Evolutionary conservation across 495 filamentous ascomycete species (phyloP).

Genomic region (Aspergillus funiculosus): DNA sequence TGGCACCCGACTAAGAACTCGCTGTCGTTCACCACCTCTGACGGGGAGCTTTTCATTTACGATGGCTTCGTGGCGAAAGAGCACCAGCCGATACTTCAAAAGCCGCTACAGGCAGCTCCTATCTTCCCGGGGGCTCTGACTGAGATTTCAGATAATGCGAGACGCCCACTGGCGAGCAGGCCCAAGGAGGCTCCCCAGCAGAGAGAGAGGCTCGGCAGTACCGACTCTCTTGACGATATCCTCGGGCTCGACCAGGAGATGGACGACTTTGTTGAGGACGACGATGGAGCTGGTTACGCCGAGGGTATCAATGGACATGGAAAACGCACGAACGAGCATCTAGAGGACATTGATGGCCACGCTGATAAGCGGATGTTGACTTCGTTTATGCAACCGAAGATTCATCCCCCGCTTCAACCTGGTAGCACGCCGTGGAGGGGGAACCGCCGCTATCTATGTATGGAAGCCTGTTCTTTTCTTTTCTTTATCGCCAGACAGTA

Average conservation of each 20-base stretch:
- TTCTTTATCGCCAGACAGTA: slow-evolving; percentile 2
- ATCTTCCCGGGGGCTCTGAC: slow-evolving; percentile 75
- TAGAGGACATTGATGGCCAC: slow-evolving; percentile 42
- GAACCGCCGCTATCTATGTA: slow-evolving; percentile 85
- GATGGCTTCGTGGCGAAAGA: slow-evolving; percentile 69
- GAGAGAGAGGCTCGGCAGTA: slow-evolving; percentile 41
- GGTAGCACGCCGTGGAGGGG: slow-evolving; percentile 94
- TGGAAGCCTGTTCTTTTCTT: slow-evolving; percentile 5
- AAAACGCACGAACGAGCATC: slow-evolving; percentile 52
- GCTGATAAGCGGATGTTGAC: slow-evolving; percentile 59
- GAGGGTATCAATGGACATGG: slow-evolving; percentile 57
- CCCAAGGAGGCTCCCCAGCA: slow-evolving; percentile 44
- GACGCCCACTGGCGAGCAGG: slow-evolving; percentile 50
- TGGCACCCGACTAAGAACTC: slow-evolving; percentile 92
- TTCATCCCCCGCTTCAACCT: slow-evolving; percentile 82
- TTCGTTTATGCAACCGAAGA: slow-evolving; percentile 54
- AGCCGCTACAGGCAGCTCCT: slow-evolving; percentile 66
- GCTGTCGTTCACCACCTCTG: slow-evolving; percentile 80
- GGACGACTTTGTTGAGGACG: slow-evolving; percentile 86
- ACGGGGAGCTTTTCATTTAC: slow-evolving; percentile 88
- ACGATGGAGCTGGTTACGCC: slow-evolving; percentile 89
- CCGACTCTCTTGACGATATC: slow-evolving; percentile 57
- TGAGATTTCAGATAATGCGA: slow-evolving; percentile 62
- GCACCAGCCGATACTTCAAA: slow-evolving; percentile 53
- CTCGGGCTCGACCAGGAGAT: slow-evolving; percentile 47